Base-by-base conservation (phyloP, 2,329 filamentous ascomycete species). In the Albifimbria verrucaria region DNA sequence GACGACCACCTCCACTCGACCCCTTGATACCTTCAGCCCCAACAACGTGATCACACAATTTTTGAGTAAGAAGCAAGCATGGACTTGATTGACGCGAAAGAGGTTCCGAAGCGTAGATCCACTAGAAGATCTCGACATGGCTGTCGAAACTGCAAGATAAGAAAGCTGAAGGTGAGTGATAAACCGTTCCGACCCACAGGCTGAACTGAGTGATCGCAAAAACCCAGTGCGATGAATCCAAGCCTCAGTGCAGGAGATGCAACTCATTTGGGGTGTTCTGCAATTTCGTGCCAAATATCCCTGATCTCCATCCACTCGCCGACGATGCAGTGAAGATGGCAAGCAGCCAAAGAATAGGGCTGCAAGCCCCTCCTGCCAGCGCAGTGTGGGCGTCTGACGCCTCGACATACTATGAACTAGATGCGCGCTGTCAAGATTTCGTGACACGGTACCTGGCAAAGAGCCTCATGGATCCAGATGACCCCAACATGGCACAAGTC, bases 131-230 rank as follows among this genome's bases (percentile, higher is more conserved):
- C 76, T 17, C 70, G 75, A 61, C 69, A 65, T 54, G 77, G 77
- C 28, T 80, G 77, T 50, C 71, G 74, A 12, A 80, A 79, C 57
- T 80, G 77, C 64, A 79, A 79, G 60, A 68, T 79, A 4, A 60
- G 77, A 54, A 77, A 77, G 57, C 55, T 80, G 50, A 80, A 78
- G 68, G 77, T 77, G 22, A 3, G 57, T 49, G 7, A 3, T 36
- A 18, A 9, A 3, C 46, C 6, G 12, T 24, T 21, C 22, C n/a
- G 15, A 3, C n/a, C n/a, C n/a, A n/a, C n/a, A n/a, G n/a, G n/a
- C n/a, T n/a, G 25, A 7, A 22, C 36, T 12, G 10, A 48, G 41
- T 32, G 26, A 32, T 32, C 15, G 9, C 26, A 32, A n/a, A n/a
- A n/a, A n/a, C n/a, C 23, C 28, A 79, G 76, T 80, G 77, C 41